Evolutionary conservation across 176 grass and related monocot genomes (phyloP).

Genomic region (Hsuehochloa calcarea): DNA sequence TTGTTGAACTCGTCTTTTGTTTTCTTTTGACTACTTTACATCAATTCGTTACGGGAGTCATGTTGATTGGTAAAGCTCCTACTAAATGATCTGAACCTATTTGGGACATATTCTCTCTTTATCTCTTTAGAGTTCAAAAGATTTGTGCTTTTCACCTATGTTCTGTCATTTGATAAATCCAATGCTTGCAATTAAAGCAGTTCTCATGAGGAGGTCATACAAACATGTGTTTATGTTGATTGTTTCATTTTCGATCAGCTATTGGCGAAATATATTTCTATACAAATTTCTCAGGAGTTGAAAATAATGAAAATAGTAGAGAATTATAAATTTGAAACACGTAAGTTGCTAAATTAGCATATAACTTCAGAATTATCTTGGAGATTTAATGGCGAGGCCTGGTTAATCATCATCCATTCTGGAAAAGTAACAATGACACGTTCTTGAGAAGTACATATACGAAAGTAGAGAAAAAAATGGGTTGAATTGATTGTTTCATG

Average conservation of each 20-base stretch:
- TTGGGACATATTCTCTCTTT: neutral
- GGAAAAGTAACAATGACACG: neutral
- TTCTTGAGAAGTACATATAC: neutral
- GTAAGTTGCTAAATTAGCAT: too few relatives aligned
- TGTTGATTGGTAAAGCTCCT: neutral
- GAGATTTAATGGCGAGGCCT: neutral
- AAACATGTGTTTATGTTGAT: neutral
- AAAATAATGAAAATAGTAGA: too few relatives aligned
- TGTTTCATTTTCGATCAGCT: too few relatives aligned
- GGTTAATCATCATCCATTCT: neutral
- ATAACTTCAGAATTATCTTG: too few relatives aligned
- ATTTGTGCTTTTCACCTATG: constrained; percentile 1
- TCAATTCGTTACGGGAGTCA: neutral
- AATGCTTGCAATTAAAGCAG: neutral
- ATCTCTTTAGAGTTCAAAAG: neutral
- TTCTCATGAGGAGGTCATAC: neutral
- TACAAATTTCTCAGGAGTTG: too few relatives aligned
- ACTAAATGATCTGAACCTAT: neutral
- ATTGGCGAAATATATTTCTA: too few relatives aligned
- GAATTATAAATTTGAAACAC: too few relatives aligned
- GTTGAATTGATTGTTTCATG: neutral
- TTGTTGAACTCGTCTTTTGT: neutral
- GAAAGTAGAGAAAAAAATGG: neutral
- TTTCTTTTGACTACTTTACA: neutral
- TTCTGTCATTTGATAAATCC: neutral